Evolutionary conservation across 768 basidiomycete genomes (phyloP).

Genomic region (Ramaria sp.): DNA sequence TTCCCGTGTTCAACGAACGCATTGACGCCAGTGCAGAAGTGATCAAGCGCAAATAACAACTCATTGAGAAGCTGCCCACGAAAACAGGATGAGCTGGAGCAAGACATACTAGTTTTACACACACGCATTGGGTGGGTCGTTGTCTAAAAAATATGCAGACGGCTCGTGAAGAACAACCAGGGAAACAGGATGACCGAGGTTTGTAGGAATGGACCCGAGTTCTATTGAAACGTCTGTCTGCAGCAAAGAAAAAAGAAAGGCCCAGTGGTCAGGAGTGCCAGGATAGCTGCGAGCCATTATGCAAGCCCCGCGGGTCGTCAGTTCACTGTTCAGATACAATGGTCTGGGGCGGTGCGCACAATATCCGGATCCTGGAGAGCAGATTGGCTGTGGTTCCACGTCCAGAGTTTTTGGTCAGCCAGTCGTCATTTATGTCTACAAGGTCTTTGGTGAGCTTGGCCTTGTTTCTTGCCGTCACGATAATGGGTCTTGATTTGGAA

Average conservation of each 20-base stretch:
- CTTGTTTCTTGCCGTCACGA: constrained; percentile 10
- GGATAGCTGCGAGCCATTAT: constrained; percentile 45
- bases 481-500: constrained; percentile 40
- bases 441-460: constrained; percentile 21
- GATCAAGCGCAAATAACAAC: constrained; percentile 7
- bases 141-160: constrained; percentile 38
- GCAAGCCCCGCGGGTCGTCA: constrained; percentile 13
- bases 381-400: constrained; percentile 25
- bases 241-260: constrained; percentile 39
- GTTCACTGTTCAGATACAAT: background rate
- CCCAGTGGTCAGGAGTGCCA: constrained; percentile 44
- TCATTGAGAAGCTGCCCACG: constrained; percentile 6
- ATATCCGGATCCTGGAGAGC: constrained; percentile 36
- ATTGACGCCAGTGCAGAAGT: constrained; percentile 27
- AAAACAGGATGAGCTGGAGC: background rate
- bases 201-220: constrained; percentile 16
- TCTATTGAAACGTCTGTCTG: constrained; percentile 19
- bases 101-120: background rate
- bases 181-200: constrained; percentile 30
- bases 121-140: constrained; percentile 16
- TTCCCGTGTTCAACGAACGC: constrained; percentile 23
- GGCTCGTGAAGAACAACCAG: constrained; percentile 52
- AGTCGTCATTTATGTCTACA: constrained; percentile 36
- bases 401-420: constrained; percentile 25
- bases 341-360: constrained; percentile 32